A percentile compares a stretch with the other conserved stretches of the same genome.
Conservation (phyloP, 371 early-diverging fungal species). For the Mortierella sp. region DNA sequence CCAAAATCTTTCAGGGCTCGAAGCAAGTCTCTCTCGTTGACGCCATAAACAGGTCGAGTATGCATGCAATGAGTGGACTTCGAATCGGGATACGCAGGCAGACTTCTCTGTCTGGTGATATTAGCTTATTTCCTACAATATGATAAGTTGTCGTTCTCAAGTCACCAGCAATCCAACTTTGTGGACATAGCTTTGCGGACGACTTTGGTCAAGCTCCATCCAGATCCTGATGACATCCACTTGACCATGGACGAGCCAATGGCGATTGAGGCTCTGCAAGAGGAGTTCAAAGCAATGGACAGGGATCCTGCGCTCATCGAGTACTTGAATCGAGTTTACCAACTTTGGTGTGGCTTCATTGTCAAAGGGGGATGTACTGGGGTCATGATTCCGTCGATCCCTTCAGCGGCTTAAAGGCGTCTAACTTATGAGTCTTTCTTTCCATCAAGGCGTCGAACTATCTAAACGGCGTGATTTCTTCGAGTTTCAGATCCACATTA, state of each 20-base stretch:
- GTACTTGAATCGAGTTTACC: neutral
- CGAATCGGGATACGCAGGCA: too few species aligned
- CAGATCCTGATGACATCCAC: too few species aligned
- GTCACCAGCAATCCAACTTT: too few species aligned
- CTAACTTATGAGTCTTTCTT: slow-evolving; percentile 25
- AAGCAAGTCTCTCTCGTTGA: slow-evolving; percentile 9
- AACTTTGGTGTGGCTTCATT: slow-evolving; percentile 5
- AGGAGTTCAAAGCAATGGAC: neutral
- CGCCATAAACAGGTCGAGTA: neutral
- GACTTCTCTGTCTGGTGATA: too few species aligned
- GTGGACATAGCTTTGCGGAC: too few species aligned
- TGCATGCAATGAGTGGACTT: neutral
- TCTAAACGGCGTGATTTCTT: slow-evolving; percentile 12
- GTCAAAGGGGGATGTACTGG: slow-evolving; percentile 12
- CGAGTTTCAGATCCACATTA: slow-evolving; percentile 24
- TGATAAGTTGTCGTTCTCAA: too few species aligned
- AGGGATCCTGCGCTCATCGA: slow-evolving; percentile 3
- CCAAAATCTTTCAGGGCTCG: neutral
- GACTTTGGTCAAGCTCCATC: too few species aligned
- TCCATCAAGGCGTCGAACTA: slow-evolving; percentile 7
- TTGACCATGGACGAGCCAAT: slow-evolving; percentile 21
- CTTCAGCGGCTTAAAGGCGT: slow-evolving; percentile 22
- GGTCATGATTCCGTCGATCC: slow-evolving; percentile 19
- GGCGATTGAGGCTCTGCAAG: slow-evolving; percentile 16
- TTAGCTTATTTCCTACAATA: too few species aligned